A percentile compares a stretch with the other conserved stretches of the same genome.
These are phyloP conservation scores for Myriosclerotinia duriaeana DNA, from an alignment of 2,329 filamentous ascomycete genomes.

Conservation along the genomic window DNA sequence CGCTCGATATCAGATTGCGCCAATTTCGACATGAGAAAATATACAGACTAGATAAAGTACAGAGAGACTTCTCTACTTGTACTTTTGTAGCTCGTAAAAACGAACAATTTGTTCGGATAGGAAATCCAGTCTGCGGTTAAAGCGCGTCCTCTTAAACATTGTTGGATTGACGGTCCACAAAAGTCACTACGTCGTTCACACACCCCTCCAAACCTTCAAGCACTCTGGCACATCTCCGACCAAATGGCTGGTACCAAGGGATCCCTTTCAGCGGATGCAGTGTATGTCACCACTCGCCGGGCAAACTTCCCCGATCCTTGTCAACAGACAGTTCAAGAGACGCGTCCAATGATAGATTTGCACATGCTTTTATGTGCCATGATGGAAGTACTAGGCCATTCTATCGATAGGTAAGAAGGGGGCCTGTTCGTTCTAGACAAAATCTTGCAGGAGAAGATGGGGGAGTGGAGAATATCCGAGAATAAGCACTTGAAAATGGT, in stretches of 20 bases:
- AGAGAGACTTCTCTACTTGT: constrained; percentile 13
- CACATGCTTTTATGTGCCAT: constrained; percentile 10
- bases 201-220: constrained; percentile 3
- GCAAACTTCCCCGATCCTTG: constrained; percentile 12
- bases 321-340: constrained; percentile 13
- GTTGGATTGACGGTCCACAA: background rate
- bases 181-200: constrained; percentile 1
- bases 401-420: background rate
- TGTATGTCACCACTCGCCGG: background rate
- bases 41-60: background rate
- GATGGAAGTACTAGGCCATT: constrained; percentile 16
- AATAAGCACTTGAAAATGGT: constrained; percentile 8
- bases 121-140: constrained; percentile 1
- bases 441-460: background rate
- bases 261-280: background rate
- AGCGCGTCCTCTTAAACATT: constrained; percentile 1
- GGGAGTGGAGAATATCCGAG: constrained; percentile 15
- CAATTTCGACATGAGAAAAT: constrained; percentile 10
- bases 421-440: background rate
- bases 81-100: constrained; percentile 2
- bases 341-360: constrained; percentile 13
- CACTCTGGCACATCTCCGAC: background rate
- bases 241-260: background rate
- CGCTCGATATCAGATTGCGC: constrained; percentile 22
- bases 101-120: background rate